Evolutionary conservation across 2,329 filamentous ascomycete species (phyloP).

Genomic region (Chaetomium globosum): DNA sequence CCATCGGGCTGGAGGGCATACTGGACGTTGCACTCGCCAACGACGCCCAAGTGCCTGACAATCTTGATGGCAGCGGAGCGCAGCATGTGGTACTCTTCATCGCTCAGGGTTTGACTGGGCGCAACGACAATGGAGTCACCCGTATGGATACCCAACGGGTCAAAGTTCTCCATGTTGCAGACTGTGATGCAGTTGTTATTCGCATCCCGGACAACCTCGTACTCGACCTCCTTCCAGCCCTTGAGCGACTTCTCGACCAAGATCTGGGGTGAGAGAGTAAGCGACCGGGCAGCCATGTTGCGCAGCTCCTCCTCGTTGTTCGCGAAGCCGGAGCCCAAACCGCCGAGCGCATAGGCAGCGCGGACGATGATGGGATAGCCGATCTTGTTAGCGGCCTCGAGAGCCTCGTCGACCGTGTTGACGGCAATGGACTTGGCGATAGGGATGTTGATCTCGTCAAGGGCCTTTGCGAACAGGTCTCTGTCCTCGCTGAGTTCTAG

Average conservation of each 20-base stretch:
- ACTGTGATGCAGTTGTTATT: slow-evolving; percentile 99
- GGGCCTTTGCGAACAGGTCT: slow-evolving; percentile 91
- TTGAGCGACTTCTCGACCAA: slow-evolving; percentile 98
- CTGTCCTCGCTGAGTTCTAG: slow-evolving; percentile 94
- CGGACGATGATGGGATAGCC: slow-evolving; percentile 98
- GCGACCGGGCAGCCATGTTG: slow-evolving; percentile 87
- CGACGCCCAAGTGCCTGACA: slow-evolving; percentile 92
- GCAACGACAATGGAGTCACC: slow-evolving; percentile 99
- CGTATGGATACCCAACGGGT: slow-evolving; percentile 95
- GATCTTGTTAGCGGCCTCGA: slow-evolving; percentile 81
- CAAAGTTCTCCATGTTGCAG: slow-evolving; percentile 99
- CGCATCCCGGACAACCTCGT: slow-evolving; percentile 95
- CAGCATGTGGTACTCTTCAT: slow-evolving; percentile 99
- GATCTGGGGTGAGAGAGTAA: slow-evolving; percentile 94
- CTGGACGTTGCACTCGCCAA: slow-evolving; percentile 98
- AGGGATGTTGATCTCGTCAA: slow-evolving; percentile 96
- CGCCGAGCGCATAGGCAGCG: slow-evolving; percentile 93
- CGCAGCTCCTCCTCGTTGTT: slow-evolving; percentile 91
- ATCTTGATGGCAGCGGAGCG: slow-evolving; percentile 98
- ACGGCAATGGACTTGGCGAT: slow-evolving; percentile 97
- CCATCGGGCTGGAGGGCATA: slow-evolving; percentile 96
- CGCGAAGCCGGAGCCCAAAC: slow-evolving; percentile 94
- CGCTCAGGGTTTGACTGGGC: slow-evolving; percentile 92
- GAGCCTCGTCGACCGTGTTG: slow-evolving; percentile 84
- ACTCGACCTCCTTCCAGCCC: slow-evolving; percentile 99